Evolutionary conservation across 306 rosid genomes (phyloP).

Genomic region (Malus fusca): DNA sequence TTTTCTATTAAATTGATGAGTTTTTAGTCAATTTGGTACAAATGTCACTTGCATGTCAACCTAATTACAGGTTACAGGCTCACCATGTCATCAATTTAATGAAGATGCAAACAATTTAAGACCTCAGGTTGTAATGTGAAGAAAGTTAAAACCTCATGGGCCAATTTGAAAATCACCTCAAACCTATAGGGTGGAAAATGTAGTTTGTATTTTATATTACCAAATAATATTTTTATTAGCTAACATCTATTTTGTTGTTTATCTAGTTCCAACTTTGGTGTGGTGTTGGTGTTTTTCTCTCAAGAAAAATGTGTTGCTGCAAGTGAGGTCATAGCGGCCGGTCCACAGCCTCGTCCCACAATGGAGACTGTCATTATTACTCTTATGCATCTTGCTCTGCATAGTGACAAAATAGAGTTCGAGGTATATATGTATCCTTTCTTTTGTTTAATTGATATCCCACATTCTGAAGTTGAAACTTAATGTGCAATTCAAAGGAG

Average conservation of each 20-base stretch:
- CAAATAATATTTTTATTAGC: not conserved
- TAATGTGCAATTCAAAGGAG: constrained; percentile 5
- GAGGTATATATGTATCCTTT: constrained; percentile 44
- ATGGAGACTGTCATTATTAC: constrained; percentile 79
- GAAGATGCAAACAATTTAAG: too few species aligned
- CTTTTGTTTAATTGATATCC: not conserved
- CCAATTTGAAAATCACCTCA: too few species aligned
- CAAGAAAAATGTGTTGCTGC: constrained; percentile 58
- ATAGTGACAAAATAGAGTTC: constrained; percentile 72
- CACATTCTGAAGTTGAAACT: not conserved
- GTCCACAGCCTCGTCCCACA: constrained; percentile 56
- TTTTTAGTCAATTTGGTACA: too few species aligned
- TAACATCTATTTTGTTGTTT: constrained; percentile 8
- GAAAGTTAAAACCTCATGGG: too few species aligned
- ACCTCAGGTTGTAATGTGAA: too few species aligned
- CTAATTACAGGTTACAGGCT: too few species aligned
- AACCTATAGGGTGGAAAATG: too few species aligned
- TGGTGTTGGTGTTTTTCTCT: constrained; percentile 54
- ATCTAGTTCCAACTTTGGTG: constrained; percentile 72
- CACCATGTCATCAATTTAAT: too few species aligned
- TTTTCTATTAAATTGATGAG: too few species aligned
- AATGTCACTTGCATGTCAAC: too few species aligned
- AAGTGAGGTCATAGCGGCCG: constrained; percentile 66
- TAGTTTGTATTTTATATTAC: not conserved
- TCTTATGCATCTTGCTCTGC: constrained; percentile 79